Evolutionary conservation across 2,329 filamentous ascomycete species (phyloP).

Genomic region (Colletotrichum euphorbiae): DNA sequence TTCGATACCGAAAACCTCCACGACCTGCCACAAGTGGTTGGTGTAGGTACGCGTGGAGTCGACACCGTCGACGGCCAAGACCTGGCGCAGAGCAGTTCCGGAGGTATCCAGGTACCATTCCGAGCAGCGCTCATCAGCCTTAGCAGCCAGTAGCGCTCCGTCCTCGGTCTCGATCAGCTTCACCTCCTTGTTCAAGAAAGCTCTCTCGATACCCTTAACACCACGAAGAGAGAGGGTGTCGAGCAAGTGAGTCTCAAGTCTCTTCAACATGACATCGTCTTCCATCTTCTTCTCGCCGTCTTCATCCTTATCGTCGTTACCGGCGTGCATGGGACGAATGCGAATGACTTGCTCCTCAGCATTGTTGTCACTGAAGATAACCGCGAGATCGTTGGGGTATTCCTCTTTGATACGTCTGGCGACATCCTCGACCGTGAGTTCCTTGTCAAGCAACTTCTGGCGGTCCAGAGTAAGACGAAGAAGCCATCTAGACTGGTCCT

Average conservation of each 20-base stretch:
- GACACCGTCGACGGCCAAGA: slow-evolving; percentile 88
- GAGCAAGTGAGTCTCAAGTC: slow-evolving; percentile 89
- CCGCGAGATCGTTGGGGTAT: slow-evolving; percentile 85
- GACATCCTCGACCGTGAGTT: slow-evolving; percentile 90
- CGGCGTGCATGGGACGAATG: slow-evolving; percentile 80
- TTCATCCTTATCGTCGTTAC: slow-evolving; percentile 79
- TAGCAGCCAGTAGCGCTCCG: slow-evolving; percentile 79
- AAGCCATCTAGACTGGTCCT: slow-evolving; percentile 92
- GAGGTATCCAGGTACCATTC: slow-evolving; percentile 98
- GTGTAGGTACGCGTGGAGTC: slow-evolving; percentile 88
- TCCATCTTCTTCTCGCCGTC: slow-evolving; percentile 72
- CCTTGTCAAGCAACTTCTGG: slow-evolving; percentile 95
- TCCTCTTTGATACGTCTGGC: slow-evolving; percentile 89
- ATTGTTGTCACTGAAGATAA: slow-evolving; percentile 99
- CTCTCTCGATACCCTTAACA: slow-evolving; percentile 87
- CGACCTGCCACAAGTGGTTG: slow-evolving; percentile 95
- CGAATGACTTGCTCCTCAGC: slow-evolving; percentile 95
- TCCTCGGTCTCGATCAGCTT: slow-evolving; percentile 75
- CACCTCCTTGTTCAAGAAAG: slow-evolving; percentile 88
- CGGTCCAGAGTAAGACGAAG: slow-evolving; percentile 93
- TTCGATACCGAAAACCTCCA: slow-evolving; percentile 96
- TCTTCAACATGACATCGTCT: slow-evolving; percentile 93
- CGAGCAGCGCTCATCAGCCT: slow-evolving; percentile 79
- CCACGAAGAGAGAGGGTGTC: slow-evolving; percentile 92
- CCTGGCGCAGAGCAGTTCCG: slow-evolving; percentile 86